Conservation (phyloP, 768 basidiomycete genomes). For the Mycena haematopus region DNA sequence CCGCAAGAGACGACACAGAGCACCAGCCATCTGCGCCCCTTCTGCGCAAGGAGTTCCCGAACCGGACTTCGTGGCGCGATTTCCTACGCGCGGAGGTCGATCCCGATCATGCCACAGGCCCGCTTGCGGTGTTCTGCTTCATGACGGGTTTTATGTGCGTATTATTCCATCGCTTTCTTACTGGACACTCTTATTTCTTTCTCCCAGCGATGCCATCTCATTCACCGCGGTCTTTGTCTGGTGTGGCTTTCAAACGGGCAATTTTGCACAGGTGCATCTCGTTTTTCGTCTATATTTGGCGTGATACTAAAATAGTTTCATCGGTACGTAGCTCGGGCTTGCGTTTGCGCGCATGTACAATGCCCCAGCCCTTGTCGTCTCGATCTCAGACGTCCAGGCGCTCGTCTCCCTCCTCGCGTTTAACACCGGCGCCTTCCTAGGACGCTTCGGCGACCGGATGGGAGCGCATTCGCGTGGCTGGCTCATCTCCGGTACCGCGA, state of each 20-base stretch:
- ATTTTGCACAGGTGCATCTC: slow-evolving; percentile 64
- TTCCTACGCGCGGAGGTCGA: slow-evolving; percentile 40
- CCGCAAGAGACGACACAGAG: background rate
- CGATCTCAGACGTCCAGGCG: slow-evolving; percentile 83
- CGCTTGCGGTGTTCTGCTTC: slow-evolving; percentile 58
- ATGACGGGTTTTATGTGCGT: slow-evolving; percentile 66
- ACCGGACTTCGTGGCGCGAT: slow-evolving; percentile 18
- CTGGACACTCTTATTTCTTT: background rate
- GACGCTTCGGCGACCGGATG: slow-evolving; percentile 79
- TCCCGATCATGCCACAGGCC: slow-evolving; percentile 42
- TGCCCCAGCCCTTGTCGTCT: slow-evolving; percentile 62
- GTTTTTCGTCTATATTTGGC: slow-evolving; percentile 22
- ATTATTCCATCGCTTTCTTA: background rate
- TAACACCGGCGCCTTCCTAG: slow-evolving; percentile 74
- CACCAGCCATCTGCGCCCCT: slow-evolving; percentile 4
- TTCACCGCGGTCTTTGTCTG: slow-evolving; percentile 85
- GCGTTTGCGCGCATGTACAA: slow-evolving; percentile 80
- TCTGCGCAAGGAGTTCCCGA: slow-evolving; percentile 12
- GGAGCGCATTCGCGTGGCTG: slow-evolving; percentile 76
- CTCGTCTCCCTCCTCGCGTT: slow-evolving; percentile 77
- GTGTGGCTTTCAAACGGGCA: slow-evolving; percentile 88
- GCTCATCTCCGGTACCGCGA: slow-evolving; percentile 72
- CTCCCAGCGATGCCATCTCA: slow-evolving; percentile 65
- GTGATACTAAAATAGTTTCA: background rate
- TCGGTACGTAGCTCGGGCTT: slow-evolving; percentile 65